A percentile compares a stretch with the other conserved stretches of the same genome.
Evolutionary conservation across 1,139 yeast species (phyloP).

Genomic region (Taphrina deformans): DNA sequence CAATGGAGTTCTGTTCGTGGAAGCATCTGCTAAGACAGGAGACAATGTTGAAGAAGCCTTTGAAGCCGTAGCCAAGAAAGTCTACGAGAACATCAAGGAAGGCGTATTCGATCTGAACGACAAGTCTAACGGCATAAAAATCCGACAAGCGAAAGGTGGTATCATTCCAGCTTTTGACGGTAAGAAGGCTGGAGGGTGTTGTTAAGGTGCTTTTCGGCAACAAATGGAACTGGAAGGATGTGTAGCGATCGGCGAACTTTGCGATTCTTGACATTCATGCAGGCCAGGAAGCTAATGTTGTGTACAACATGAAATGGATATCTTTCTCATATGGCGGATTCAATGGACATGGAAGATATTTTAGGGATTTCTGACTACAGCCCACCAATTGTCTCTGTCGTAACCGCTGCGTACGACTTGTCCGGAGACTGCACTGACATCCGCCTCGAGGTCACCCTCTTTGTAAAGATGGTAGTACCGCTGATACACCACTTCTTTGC

Average conservation of each 20-base stretch:
- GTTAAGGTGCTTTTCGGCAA: background rate
- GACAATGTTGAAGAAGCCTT: slow-evolving; percentile 88
- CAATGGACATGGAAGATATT: too few species aligned
- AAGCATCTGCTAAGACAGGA: slow-evolving; percentile 87
- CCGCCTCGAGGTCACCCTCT: slow-evolving; percentile 74
- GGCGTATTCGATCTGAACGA: slow-evolving; percentile 45
- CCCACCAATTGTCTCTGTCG: slow-evolving; percentile 96
- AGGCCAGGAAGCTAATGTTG: background rate
- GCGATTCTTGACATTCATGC: background rate
- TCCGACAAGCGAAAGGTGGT: slow-evolving; percentile 16
- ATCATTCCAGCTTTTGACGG: slow-evolving; percentile 29
- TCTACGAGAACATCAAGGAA: slow-evolving; percentile 44
- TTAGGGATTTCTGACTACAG: slow-evolving; percentile 39
- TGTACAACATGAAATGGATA: background rate
- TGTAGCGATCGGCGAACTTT: background rate
- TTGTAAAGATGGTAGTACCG: slow-evolving; percentile 85
- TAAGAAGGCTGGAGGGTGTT: slow-evolving; percentile 8
- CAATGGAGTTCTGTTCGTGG: slow-evolving; percentile 56
- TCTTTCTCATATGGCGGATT: too few species aligned
- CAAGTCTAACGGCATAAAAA: slow-evolving; percentile 37
- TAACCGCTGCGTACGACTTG: slow-evolving; percentile 70
- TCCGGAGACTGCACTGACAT: slow-evolving; percentile 69
- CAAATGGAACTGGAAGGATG: background rate
- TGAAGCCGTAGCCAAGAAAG: slow-evolving; percentile 77
- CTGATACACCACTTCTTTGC: slow-evolving; percentile 58